phyloP scores from a whole-genome alignment of 1,284 basidiomycete species.

The Pseudozyma sp. region DNA sequence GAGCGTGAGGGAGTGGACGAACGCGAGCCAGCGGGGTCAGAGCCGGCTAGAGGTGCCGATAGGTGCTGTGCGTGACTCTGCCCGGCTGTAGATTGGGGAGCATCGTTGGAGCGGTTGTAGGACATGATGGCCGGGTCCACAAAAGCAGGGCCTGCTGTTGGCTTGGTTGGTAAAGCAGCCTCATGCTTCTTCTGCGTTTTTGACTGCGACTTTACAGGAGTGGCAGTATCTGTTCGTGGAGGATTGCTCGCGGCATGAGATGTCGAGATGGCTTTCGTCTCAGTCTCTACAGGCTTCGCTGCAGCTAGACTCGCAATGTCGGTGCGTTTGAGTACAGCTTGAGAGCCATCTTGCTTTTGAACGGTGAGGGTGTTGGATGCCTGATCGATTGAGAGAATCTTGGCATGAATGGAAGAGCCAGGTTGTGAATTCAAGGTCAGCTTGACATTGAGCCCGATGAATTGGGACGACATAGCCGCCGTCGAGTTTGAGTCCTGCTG shows the following conservation, averaged over 20 bases:
- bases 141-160: conserved; percentile 6
- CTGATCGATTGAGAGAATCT: conserved; percentile 45
- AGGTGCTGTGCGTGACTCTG: conserved; percentile 13
- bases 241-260: not conserved
- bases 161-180: conserved; percentile 2
- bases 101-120: conserved; percentile 11
- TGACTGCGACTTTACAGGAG: conserved; percentile 10
- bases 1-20: conserved; percentile 48
- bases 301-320: conserved; percentile 45
- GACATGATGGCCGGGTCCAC: conserved; percentile 36
- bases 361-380: conserved; percentile 46
- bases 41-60: conserved; percentile 13
- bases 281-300: conserved; percentile 10
- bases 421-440: conserved; percentile 40
- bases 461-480: conserved; percentile 35
- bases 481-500: not conserved
- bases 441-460: conserved; percentile 48
- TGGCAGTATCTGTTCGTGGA: conserved; percentile 10
- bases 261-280: not conserved
- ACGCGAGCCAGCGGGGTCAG: conserved; percentile 24
- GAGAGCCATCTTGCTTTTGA: conserved; percentile 40
- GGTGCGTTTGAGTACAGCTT: conserved; percentile 29
- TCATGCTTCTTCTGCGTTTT: conserved; percentile 22
- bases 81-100: not conserved
- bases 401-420: conserved; percentile 24